Evolutionary conservation across 345 rosid genomes (phyloP).

Genomic region (Moricandia moricandioides): DNA sequence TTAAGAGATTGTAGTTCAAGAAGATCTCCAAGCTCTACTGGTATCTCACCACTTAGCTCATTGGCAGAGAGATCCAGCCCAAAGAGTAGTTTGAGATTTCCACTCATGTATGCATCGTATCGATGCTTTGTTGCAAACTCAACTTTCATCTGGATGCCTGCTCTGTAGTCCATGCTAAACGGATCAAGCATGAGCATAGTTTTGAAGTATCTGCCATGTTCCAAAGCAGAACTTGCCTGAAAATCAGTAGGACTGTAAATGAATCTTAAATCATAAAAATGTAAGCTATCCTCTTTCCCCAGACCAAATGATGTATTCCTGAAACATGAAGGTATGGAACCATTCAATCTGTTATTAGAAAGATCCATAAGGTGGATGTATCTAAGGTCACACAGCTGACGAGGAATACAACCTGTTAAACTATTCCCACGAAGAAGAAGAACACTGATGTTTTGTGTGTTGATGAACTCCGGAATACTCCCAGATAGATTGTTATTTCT

Average conservation of each 20-base stretch:
- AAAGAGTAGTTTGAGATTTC: no score
- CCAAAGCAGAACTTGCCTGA: background rate
- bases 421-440: constrained; percentile 10
- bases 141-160: background rate
- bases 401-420: background rate
- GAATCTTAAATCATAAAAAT: background rate
- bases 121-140: background rate
- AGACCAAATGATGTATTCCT: constrained; percentile 6
- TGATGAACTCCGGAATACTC: background rate
- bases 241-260: no score
- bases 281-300: background rate
- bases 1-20: no score
- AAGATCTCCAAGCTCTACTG: no score
- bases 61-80: no score
- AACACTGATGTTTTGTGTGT: background rate
- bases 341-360: background rate
- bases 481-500: constrained; percentile 8
- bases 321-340: constrained; percentile 10
- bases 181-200: background rate
- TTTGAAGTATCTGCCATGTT: background rate
- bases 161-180: background rate
- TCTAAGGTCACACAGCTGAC: background rate
- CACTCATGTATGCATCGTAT: no score
- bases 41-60: no score
- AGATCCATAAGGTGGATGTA: background rate